Conservation (phyloP, 257 asterid species). For the Solanum chiquidenum region DNA sequence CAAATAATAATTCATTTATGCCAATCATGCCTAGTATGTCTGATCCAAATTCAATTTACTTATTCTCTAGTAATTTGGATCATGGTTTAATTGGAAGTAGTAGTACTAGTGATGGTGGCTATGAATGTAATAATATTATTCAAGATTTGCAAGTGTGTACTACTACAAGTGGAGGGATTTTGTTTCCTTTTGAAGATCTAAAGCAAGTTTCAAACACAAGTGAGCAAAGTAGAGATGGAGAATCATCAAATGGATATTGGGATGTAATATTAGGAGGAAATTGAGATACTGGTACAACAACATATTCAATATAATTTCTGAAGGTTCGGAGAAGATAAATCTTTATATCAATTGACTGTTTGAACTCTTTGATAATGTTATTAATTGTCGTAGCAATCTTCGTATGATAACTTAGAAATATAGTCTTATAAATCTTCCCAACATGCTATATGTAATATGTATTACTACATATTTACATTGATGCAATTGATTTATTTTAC, state of each 20-base stretch:
- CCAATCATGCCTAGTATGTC: constrained; percentile 13
- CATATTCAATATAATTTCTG: neutral
- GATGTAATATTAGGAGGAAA: constrained; percentile 61
- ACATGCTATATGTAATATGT: no score
- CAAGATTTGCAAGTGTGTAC: constrained; percentile 27
- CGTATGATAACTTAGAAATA: no score
- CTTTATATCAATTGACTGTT: no score
- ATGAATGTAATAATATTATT: constrained; percentile 25
- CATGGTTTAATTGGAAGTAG: constrained; percentile 8
- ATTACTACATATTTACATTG: no score
- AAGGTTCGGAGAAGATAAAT: accelerated
- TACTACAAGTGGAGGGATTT: constrained; percentile 30
- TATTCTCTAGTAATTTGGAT: constrained; percentile 23
- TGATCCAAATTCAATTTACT: constrained; percentile 22
- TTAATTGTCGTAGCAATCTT: no score
- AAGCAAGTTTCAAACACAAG: constrained; percentile 23
- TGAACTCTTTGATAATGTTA: no score
- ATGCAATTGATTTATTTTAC: no score
- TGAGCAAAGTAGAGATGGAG: constrained; percentile 19
- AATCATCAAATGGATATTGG: constrained; percentile 49
- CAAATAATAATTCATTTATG: constrained; percentile 32
- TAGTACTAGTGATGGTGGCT: constrained; percentile 17
- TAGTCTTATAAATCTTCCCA: no score
- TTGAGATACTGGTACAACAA: constrained; percentile 41
- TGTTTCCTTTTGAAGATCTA: constrained; percentile 61